Conservation (phyloP, 176 grass and related monocot genomes). For the Secale cereale region DNA sequence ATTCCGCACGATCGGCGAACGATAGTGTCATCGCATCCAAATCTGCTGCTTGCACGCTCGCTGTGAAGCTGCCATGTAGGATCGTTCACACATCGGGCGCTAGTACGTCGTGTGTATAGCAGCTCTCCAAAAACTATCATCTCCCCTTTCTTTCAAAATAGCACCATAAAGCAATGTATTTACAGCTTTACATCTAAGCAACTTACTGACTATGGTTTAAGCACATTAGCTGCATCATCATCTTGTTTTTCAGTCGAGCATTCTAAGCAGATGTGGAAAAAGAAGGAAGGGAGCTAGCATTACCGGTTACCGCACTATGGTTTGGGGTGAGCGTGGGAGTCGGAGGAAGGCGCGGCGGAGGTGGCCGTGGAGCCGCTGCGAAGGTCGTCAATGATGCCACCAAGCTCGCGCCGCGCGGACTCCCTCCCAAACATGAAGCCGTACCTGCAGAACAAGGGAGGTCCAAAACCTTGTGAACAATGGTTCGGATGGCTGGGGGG, state of each 20-base stretch:
- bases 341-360: neutral
- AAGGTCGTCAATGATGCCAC: constrained; percentile 81
- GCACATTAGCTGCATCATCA: neutral
- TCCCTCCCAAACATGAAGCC: constrained; percentile 99
- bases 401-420: constrained; percentile 85
- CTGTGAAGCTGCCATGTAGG: too few species aligned
- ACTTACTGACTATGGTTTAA: neutral
- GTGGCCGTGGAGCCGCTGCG: constrained; percentile 8
- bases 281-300: neutral
- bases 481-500: neutral
- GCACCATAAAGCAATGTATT: neutral
- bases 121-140: neutral
- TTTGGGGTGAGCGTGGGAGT: constrained; percentile 34
- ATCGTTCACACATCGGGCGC: too few species aligned
- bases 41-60: too few species aligned
- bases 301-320: constrained; percentile 31
- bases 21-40: too few species aligned
- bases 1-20: too few species aligned
- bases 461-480: neutral
- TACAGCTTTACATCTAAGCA: neutral
- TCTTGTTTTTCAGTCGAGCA: neutral
- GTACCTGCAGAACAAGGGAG: constrained; percentile 50
- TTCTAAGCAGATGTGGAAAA: neutral
- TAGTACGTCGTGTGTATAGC: too few species aligned
- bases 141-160: neutral